Conservation (phyloP, 1,284 basidiomycete species). For the Ustilago tritici region DNA sequence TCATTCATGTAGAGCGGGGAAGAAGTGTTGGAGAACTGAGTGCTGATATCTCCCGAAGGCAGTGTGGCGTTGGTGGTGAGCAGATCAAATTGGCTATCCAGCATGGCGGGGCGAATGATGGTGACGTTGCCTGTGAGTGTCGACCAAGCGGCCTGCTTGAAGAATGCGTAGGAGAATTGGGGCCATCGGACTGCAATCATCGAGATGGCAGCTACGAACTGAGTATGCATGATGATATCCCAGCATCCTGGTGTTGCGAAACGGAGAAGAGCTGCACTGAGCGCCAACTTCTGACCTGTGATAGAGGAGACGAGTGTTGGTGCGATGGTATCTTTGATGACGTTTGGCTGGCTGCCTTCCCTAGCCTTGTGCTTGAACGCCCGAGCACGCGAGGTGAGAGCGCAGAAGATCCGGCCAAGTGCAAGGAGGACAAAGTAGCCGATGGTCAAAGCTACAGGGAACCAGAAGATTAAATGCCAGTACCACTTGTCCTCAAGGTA, state of each 20-base stretch:
- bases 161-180: conserved; percentile 79
- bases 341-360: conserved; percentile 58
- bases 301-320: conserved; percentile 80
- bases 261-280: conserved; percentile 85
- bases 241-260: conserved; percentile 93
- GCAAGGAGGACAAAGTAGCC: conserved; percentile 85
- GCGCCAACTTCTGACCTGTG: conserved; percentile 86
- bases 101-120: conserved; percentile 32
- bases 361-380: conserved; percentile 61
- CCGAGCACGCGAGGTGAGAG: conserved; percentile 41
- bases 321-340: conserved; percentile 56
- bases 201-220: conserved; percentile 79
- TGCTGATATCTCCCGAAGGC: conserved; percentile 51
- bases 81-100: conserved; percentile 30
- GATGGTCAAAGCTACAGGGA: conserved; percentile 80
- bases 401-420: conserved; percentile 75
- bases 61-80: conserved; percentile 50
- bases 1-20: conserved; percentile 84
- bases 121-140: conserved; percentile 53
- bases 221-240: conserved; percentile 91
- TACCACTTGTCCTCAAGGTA: conserved; percentile 77
- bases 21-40: conserved; percentile 76
- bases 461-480: conserved; percentile 84
- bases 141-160: conserved; percentile 70
- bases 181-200: conserved; percentile 97